phyloP scores from a whole-genome alignment of 257 asterid species.

The Oldenlandia corymbosa region DNA sequence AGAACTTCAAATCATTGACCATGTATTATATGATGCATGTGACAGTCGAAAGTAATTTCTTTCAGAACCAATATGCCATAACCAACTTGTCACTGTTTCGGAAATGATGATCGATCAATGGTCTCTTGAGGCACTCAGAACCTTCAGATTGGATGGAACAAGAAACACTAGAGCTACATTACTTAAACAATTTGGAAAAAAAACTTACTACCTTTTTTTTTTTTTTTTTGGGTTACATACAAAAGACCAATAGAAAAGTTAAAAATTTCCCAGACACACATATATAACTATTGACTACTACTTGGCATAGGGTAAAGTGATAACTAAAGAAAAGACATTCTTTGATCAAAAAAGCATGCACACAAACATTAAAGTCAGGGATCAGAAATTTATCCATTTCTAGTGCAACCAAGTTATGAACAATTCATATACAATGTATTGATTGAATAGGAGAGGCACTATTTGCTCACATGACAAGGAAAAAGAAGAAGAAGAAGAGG shows the following conservation, averaged over 20 bases:
- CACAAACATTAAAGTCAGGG: constrained; percentile 8
- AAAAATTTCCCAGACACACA: constrained; percentile 8
- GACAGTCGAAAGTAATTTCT: constrained; percentile 6
- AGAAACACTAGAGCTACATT: neutral
- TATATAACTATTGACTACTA: constrained; percentile 22
- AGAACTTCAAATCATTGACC: constrained; percentile 10
- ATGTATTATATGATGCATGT: neutral
- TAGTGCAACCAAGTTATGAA: constrained; percentile 13
- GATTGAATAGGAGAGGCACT: neutral
- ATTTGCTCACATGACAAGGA: constrained; percentile 22
- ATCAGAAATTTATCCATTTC: constrained; percentile 16
- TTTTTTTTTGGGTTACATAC: constrained; percentile 19
- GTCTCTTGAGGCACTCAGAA: constrained; percentile 15
- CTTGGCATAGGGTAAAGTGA: constrained; percentile 21
- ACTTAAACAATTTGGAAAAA: constrained; percentile 6
- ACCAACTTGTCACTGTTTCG: constrained; percentile 1
- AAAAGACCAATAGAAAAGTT: constrained; percentile 31
- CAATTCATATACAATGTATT: too few species aligned
- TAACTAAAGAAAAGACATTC: constrained; percentile 37
- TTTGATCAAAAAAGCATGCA: constrained; percentile 16
- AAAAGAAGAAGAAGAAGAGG: neutral
- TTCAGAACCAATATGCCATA: neutral
- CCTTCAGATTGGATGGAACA: constrained; percentile 18
- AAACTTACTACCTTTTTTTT: too few species aligned
- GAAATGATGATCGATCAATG: constrained; percentile 9